Base-by-base conservation (phyloP, 2,329 filamentous ascomycete genomes). In the Exophiala viscosa region DNA sequence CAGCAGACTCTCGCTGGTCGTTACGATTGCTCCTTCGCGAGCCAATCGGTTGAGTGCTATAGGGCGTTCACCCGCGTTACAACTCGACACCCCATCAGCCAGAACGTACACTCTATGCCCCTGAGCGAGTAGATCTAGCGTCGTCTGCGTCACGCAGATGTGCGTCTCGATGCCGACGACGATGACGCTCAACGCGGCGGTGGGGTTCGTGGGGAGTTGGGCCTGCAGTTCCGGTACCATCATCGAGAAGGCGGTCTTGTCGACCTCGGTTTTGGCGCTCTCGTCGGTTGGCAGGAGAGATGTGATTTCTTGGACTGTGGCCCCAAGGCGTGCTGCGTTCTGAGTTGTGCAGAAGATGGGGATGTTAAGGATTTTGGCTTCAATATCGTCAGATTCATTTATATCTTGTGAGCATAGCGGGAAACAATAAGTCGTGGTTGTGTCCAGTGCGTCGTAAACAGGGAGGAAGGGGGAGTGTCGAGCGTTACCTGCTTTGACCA, bases 101-200 rank as follows among this genome's bases (percentile, higher is more conserved):
- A 96, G 76, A 35, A 97, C 76, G 69, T 95, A 96, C 5, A 96
- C 92, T 48, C 77, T 76, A 70, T 96, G 88, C 1, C 90, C 90
- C 1, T 79, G 78, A 17, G 76, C 75, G 39, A 93, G 74, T 44
- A 95, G 74, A 73, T 96, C 92, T 38, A 96, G 77, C 13, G 88
- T 83, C 38, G 92, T 96, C 77, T 97, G 92, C 55, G 89, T 91
- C 28, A 97, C 84, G 76, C 92, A 97, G 67, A 97, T 93, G 72
- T 97, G 92, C 36, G 83, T 82, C 73, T 97, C 92, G 67, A 97
- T 96, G 34, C 92, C 92, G 13, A 96, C 86, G 58, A 97, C 83
- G 50, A 88, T 86, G 48, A 90, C 80, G 63, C 85, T 80, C 17
- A 81, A 73, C 1, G 63, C 32, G 57, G 71, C 67, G 56, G 70